Percentiles rank a stretch among this genome's conserved stretches.
Evolutionary conservation across 2,329 filamentous ascomycete genomes (phyloP).

Genomic region (Reticulascus tulasneorum): DNA sequence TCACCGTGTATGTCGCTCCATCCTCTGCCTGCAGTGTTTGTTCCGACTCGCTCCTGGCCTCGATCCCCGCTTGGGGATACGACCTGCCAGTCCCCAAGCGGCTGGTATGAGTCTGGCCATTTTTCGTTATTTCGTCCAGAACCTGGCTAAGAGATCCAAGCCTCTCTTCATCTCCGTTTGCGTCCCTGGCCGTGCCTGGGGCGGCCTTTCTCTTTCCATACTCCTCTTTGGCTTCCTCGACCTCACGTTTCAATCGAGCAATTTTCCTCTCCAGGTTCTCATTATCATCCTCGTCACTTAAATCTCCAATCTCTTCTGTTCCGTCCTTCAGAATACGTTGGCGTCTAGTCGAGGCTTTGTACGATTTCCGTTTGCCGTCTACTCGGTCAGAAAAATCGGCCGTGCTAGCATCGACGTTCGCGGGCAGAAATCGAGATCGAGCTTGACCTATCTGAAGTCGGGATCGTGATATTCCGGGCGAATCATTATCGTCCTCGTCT

Average conservation of each 20-base stretch:
- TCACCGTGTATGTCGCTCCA: slow-evolving; percentile 54
- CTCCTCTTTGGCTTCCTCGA: slow-evolving; percentile 67
- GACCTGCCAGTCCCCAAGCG: slow-evolving; percentile 19
- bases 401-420: slow-evolving; percentile 69
- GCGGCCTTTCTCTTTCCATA: slow-evolving; percentile 51
- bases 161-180: slow-evolving; percentile 45
- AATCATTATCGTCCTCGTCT: slow-evolving; percentile 59
- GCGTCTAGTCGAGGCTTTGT: slow-evolving; percentile 68
- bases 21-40: slow-evolving; percentile 14
- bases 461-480: slow-evolving; percentile 68
- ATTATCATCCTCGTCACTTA: slow-evolving; percentile 66
- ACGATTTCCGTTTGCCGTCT: slow-evolving; percentile 76
- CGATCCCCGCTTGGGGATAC: slow-evolving; percentile 16
- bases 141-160: slow-evolving; percentile 67
- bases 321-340: slow-evolving; percentile 60
- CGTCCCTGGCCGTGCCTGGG: slow-evolving; percentile 33
- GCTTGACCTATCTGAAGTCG: slow-evolving; percentile 75
- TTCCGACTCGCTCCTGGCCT: slow-evolving; percentile 12
- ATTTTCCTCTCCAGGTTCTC: slow-evolving; percentile 77
- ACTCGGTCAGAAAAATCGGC: slow-evolving; percentile 91
- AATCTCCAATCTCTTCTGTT: slow-evolving; percentile 65
- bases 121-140: slow-evolving; percentile 59
- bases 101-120: slow-evolving; percentile 20
- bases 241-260: slow-evolving; percentile 75
- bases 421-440: slow-evolving; percentile 71